A percentile compares a stretch with the other conserved stretches of the same genome.
Conservation (phyloP, 441 rosid genomes). For the Jatropha multifida region DNA sequence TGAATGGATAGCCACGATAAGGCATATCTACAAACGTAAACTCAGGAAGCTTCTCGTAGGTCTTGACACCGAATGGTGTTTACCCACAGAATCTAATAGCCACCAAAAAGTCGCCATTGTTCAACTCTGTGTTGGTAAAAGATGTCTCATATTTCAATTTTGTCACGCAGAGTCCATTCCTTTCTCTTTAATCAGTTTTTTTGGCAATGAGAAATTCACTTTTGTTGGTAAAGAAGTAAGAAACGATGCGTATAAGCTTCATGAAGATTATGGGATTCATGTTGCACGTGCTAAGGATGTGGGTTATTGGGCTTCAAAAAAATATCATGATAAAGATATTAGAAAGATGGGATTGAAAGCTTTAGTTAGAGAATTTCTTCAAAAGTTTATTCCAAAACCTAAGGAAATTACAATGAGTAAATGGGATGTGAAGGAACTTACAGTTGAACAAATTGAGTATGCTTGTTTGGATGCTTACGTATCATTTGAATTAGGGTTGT, state of each 20-base stretch:
- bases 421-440: constrained; percentile 12
- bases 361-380: background rate
- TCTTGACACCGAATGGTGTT: constrained; percentile 19
- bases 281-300: constrained; percentile 6
- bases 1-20: background rate
- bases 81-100: background rate
- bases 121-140: constrained; percentile 14
- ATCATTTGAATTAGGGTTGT: constrained; percentile 4
- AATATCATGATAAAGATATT: background rate
- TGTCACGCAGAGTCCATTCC: constrained; percentile 9
- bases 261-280: background rate
- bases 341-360: constrained; percentile 2
- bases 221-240: background rate
- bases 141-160: constrained; percentile 20
- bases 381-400: constrained; percentile 5
- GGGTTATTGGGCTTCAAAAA: background rate
- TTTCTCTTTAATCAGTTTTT: background rate
- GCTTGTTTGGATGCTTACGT: constrained; percentile 23
- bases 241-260: background rate
- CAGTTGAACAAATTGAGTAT: constrained; percentile 9
- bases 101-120: constrained; percentile 17
- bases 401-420: constrained; percentile 5
- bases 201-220: background rate
- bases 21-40: no score
- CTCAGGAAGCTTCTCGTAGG: constrained; percentile 18